A percentile compares a stretch with the other conserved stretches of the same genome.
phyloP scores from a whole-genome alignment of 2,329 filamentous ascomycete species.

The Ceratocystis eucalypticola region DNA sequence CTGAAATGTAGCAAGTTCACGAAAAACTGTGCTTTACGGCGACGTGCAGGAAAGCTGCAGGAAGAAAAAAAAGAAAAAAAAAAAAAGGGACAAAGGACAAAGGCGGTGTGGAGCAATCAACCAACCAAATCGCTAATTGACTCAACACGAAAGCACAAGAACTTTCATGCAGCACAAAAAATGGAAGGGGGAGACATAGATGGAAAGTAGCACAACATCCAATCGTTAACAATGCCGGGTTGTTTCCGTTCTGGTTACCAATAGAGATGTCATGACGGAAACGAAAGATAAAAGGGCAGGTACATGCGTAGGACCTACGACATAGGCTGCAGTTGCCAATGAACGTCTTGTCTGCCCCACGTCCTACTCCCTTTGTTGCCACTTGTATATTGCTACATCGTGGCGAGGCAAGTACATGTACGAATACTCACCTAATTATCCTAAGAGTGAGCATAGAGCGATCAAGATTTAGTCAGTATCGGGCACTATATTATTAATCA shows the following conservation, averaged over 20 bases:
- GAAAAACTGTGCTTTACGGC: neutral
- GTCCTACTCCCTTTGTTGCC: neutral
- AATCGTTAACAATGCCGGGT: too few species aligned
- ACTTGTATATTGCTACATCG: neutral
- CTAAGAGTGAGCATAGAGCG: neutral
- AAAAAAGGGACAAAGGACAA: neutral
- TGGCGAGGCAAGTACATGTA: neutral
- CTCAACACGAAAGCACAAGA: neutral
- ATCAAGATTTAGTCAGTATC: neutral
- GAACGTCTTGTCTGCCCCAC: neutral
- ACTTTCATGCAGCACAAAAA: neutral
- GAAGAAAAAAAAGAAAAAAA: neutral
- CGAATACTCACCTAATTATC: neutral
- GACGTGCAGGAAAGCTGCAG: neutral
- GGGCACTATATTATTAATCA: too few species aligned
- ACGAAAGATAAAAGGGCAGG: too few species aligned
- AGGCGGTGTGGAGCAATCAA: slow-evolving; percentile 2
- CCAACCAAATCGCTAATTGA: neutral
- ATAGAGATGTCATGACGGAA: too few species aligned
- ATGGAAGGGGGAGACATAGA: neutral
- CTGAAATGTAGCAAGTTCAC: too few species aligned
- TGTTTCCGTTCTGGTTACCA: too few species aligned
- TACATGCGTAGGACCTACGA: neutral
- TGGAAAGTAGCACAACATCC: too few species aligned
- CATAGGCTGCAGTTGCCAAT: neutral